Evolutionary conservation across 2,329 filamentous ascomycete species (phyloP).

Genomic region (Neofusicoccum laricinum): DNA sequence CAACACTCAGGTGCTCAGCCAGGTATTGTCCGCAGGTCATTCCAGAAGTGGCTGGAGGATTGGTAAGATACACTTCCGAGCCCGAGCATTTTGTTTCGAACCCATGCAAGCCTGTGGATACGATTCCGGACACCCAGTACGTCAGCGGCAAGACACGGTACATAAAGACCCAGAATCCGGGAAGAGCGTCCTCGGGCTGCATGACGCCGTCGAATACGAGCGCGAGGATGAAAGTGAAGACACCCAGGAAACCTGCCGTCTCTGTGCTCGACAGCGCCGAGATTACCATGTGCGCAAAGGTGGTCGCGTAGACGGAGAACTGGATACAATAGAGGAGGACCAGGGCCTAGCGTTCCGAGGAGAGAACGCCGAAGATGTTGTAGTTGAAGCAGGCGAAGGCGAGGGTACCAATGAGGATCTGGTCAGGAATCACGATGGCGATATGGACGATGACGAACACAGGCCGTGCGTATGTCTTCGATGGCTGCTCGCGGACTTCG

Average conservation of each 20-base stretch:
- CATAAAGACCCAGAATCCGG: too few species aligned
- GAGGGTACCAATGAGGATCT: constrained; percentile 60
- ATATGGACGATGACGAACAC: constrained; percentile 71
- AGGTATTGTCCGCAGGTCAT: constrained; percentile 48
- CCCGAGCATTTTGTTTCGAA: too few species aligned
- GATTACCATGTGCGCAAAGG: constrained; percentile 73
- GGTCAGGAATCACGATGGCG: constrained; percentile 68
- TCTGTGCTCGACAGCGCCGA: too few species aligned
- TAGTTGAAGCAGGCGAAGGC: constrained; percentile 69
- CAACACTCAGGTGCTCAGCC: constrained; percentile 33
- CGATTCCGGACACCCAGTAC: too few species aligned
- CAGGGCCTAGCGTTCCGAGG: constrained; percentile 58
- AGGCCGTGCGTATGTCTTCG: constrained; percentile 72
- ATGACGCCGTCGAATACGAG: too few species aligned
- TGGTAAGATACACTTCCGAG: neutral
- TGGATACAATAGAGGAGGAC: constrained; percentile 64
- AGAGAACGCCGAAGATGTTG: constrained; percentile 37
- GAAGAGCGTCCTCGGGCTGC: too few species aligned
- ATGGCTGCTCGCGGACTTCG: constrained; percentile 59
- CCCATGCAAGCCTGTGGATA: too few species aligned
- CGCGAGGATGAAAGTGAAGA: too few species aligned
- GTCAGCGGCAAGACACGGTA: too few species aligned
- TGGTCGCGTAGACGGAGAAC: constrained; percentile 68
- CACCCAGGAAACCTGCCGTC: too few species aligned
- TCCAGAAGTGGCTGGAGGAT: constrained; percentile 19